These are phyloP conservation scores for Zygoascus hellenicus DNA, from an alignment of 1,139 yeast genomes.

Conservation along the genomic window DNA sequence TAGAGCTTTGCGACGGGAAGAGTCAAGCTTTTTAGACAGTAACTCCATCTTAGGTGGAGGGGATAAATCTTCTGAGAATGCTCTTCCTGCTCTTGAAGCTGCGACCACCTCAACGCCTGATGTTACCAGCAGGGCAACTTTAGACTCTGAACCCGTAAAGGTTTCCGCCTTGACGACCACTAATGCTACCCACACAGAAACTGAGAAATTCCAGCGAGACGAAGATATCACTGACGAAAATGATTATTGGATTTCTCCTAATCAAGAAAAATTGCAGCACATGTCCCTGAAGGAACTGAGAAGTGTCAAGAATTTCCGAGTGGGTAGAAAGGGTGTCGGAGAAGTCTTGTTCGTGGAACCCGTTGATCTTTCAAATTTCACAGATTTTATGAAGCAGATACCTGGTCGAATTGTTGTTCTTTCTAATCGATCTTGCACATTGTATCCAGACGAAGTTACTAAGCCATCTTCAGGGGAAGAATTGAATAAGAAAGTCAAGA, in stretches of 20 bases:
- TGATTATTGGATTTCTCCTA: constrained; percentile 87
- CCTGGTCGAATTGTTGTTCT: constrained; percentile 62
- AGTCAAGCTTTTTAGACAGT: not conserved
- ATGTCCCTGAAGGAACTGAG: constrained; percentile 60
- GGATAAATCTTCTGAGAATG: not conserved
- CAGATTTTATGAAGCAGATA: constrained; percentile 48
- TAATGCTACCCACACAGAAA: not conserved
- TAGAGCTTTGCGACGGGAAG: not conserved
- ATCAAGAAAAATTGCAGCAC: constrained; percentile 53
- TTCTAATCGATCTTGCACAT: constrained; percentile 53
- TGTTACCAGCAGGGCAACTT: too few species aligned
- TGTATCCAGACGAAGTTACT: constrained; percentile 65
- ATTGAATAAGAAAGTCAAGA: constrained; percentile 66
- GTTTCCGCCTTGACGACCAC: too few species aligned
- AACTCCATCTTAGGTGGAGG: not conserved
- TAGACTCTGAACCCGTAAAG: too few species aligned
- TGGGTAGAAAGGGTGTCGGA: constrained; percentile 82
- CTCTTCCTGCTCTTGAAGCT: not conserved
- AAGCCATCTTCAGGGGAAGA: constrained; percentile 73
- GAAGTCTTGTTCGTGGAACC: constrained; percentile 69
- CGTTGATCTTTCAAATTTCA: constrained; percentile 70
- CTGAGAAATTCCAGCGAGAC: constrained; percentile 24
- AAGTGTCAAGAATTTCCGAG: constrained; percentile 55
- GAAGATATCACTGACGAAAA: constrained; percentile 48
- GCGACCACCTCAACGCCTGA: not conserved